Percentiles rank a stretch among this genome's conserved stretches.
Evolutionary conservation across 208 protist species (phyloP).

Genomic region (Trypanosoma platydactyli): DNA sequence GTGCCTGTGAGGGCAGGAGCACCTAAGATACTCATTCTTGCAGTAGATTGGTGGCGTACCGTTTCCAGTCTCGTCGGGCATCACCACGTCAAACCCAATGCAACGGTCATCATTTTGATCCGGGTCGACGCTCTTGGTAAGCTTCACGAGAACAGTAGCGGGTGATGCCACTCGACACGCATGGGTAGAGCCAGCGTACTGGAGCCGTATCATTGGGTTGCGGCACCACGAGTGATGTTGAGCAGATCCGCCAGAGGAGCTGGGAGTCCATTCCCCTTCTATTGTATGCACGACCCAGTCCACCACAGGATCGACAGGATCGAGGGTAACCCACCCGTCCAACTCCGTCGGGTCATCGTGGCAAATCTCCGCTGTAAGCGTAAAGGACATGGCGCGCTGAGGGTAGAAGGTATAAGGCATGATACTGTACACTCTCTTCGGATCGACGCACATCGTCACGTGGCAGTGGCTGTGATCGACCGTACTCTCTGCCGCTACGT

Average conservation of each 20-base stretch:
- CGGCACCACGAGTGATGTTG: slow-evolving; percentile 58
- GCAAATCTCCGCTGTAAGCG: slow-evolving; percentile 48
- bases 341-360: slow-evolving; percentile 34
- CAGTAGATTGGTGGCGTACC: slow-evolving; percentile 45
- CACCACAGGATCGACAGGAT: slow-evolving; percentile 53
- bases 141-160: slow-evolving; percentile 51
- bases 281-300: slow-evolving; percentile 68
- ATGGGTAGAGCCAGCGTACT: slow-evolving; percentile 29
- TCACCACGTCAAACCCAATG: slow-evolving; percentile 76
- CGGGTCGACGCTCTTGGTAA: slow-evolving; percentile 62
- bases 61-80: slow-evolving; percentile 31
- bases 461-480: slow-evolving; percentile 39
- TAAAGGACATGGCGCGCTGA: slow-evolving; percentile 48
- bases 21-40: slow-evolving; percentile 42
- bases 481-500: slow-evolving; percentile 61
- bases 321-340: slow-evolving; percentile 70
- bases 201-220: slow-evolving; percentile 59
- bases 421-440: slow-evolving; percentile 56
- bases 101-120: slow-evolving; percentile 67
- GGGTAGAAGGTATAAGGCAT: slow-evolving; percentile 86
- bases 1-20: slow-evolving; percentile 36
- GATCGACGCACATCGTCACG: slow-evolving; percentile 41
- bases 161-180: slow-evolving; percentile 30
- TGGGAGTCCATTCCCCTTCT: slow-evolving; percentile 47
- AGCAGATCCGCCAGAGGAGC: slow-evolving; percentile 42